These are phyloP conservation scores for Trypanosoma caninum DNA, from an alignment of 208 protist genomes.

Conservation along the genomic window DNA sequence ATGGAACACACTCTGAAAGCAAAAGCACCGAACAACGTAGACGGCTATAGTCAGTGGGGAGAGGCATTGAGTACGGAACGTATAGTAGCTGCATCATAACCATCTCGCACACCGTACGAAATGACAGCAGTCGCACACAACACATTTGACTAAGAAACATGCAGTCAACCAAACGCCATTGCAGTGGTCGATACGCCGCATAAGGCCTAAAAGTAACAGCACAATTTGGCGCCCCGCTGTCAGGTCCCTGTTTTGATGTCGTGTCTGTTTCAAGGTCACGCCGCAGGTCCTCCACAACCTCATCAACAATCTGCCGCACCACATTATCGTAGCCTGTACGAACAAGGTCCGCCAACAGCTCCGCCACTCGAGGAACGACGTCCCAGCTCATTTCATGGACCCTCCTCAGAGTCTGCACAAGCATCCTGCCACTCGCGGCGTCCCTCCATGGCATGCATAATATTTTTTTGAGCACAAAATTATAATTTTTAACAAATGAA, in stretches of 20 bases:
- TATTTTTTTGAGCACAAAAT: constrained; percentile 7
- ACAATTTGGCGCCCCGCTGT: not conserved
- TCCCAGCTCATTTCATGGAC: constrained; percentile 18
- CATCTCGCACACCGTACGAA: constrained; percentile 17
- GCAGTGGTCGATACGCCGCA: constrained; percentile 2
- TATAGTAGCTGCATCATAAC: constrained; percentile 12
- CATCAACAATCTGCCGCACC: constrained; percentile 16
- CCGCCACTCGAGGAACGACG: constrained; percentile 7
- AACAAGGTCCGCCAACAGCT: constrained; percentile 11
- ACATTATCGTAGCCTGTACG: not conserved
- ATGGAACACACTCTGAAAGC: constrained; percentile 3
- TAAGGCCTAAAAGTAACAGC: not conserved
- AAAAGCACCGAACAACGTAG: constrained; percentile 15
- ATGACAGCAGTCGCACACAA: constrained; percentile 16
- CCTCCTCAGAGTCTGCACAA: constrained; percentile 6
- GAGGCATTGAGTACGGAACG: not conserved
- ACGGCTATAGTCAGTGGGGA: constrained; percentile 6
- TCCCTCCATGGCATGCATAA: constrained; percentile 23
- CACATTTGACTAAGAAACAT: constrained; percentile 20
- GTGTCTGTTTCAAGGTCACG: constrained; percentile 19
- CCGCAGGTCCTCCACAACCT: constrained; percentile 20
- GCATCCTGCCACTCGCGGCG: not conserved
- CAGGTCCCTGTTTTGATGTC: no score
- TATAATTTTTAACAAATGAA: not conserved
- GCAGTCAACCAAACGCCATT: constrained; percentile 24